phyloP scores from a whole-genome alignment of 1,284 basidiomycete species.

The Heterobasidion occidentale region DNA sequence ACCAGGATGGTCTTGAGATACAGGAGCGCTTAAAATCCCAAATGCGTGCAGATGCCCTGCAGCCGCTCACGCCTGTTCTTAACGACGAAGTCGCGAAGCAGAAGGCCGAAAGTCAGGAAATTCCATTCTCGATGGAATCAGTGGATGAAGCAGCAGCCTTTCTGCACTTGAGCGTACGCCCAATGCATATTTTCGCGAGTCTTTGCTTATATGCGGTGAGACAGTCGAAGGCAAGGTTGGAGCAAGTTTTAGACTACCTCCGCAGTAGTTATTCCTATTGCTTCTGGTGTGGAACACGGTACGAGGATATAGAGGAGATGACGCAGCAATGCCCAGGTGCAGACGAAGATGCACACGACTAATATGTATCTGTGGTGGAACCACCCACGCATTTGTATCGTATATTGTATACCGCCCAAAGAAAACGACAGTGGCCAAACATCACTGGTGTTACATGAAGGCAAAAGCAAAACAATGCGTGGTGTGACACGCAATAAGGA shows the following conservation, averaged over 20 bases:
- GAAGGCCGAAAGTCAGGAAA: conserved; percentile 16
- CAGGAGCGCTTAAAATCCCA: conserved; percentile 50
- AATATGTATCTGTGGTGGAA: conserved; percentile 12
- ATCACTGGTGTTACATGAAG: neutral
- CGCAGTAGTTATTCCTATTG: conserved; percentile 69
- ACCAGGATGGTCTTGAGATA: conserved; percentile 21
- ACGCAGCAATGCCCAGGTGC: conserved; percentile 63
- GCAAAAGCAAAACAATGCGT: neutral
- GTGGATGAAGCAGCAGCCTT: conserved; percentile 63
- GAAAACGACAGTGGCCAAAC: neutral
- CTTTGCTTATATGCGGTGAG: neutral
- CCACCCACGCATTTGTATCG: neutral
- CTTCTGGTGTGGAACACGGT: conserved; percentile 82
- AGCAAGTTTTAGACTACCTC: conserved; percentile 63
- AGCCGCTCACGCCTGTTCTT: conserved; percentile 31
- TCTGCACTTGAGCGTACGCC: conserved; percentile 54
- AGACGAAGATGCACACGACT: conserved; percentile 76
- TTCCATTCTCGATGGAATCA: conserved; percentile 40
- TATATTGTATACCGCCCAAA: neutral
- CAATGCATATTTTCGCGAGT: conserved; percentile 1
- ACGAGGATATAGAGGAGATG: conserved; percentile 56
- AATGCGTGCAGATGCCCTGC: conserved; percentile 64
- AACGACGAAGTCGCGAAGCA: conserved; percentile 19
- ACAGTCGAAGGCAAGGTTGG: conserved; percentile 64
- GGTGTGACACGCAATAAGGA: neutral